A percentile compares a stretch with the other conserved stretches of the same genome.
phyloP scores from a whole-genome alignment of 371 early-diverging fungal genomes.

The Saksenaea oblongispora region DNA sequence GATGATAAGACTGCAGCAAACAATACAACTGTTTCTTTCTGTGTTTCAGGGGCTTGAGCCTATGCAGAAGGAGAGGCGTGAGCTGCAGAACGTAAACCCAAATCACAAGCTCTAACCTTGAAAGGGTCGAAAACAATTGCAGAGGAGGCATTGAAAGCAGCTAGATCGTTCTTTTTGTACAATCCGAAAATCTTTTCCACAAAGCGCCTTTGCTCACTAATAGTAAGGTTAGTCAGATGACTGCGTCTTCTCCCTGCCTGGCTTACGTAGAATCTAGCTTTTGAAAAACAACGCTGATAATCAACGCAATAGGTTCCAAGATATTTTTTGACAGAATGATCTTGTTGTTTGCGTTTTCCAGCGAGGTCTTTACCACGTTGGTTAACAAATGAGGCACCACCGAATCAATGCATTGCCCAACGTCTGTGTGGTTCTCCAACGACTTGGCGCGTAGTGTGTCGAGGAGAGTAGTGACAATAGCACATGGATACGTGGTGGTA shows the following conservation, averaged over 20 bases:
- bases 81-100: neutral
- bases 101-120: constrained; percentile 11
- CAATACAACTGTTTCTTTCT: constrained; percentile 46
- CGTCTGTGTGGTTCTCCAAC: constrained; percentile 41
- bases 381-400: constrained; percentile 51
- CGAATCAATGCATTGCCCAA: constrained; percentile 44
- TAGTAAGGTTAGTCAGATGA: neutral
- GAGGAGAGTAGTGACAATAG: constrained; percentile 45
- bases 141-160: constrained; percentile 12
- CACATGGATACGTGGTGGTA: constrained; percentile 40
- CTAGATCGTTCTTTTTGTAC: constrained; percentile 47
- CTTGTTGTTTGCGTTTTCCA: constrained; percentile 13
- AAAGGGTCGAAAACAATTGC: constrained; percentile 21
- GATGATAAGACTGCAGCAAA: constrained; percentile 61
- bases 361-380: constrained; percentile 46
- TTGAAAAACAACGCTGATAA: constrained; percentile 48
- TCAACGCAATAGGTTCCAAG: constrained; percentile 43
- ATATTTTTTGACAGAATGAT: constrained; percentile 30
- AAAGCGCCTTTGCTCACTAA: constrained; percentile 49
- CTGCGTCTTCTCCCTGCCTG: neutral
- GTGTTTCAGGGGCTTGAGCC: constrained; percentile 31
- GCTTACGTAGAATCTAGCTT: constrained; percentile 48
- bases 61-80: constrained; percentile 10
- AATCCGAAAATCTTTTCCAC: constrained; percentile 49
- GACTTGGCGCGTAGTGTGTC: constrained; percentile 46